Percentiles rank a stretch among this genome's conserved stretches.
These are phyloP conservation scores for Dendrobium huoshanense DNA, from an alignment of 106 monocot species.

Conservation along the genomic window DNA sequence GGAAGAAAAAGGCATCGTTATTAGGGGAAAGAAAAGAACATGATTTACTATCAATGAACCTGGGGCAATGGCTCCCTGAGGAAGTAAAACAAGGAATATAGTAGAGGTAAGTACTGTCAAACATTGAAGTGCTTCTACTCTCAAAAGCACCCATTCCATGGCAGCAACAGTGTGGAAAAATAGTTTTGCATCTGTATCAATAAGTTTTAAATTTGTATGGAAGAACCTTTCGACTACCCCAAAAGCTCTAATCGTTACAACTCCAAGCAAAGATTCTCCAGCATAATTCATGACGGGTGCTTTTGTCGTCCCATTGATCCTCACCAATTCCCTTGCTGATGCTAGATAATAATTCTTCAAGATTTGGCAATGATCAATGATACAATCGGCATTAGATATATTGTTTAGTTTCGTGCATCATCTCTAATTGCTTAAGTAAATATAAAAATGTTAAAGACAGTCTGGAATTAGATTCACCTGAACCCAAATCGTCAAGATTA, in stretches of 20 bases:
- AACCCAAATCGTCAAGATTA: slow-evolving; percentile 21
- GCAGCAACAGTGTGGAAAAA: slow-evolving; percentile 60
- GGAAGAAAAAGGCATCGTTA: not conserved
- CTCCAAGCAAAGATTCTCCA: slow-evolving; percentile 58
- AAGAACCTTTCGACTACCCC: slow-evolving; percentile 34
- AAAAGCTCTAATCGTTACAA: slow-evolving; percentile 62
- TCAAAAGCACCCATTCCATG: slow-evolving; percentile 61
- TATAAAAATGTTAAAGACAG: not conserved
- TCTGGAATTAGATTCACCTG: slow-evolving; percentile 31
- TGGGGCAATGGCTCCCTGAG: slow-evolving; percentile 33
- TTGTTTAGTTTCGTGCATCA: no score
- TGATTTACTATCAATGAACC: slow-evolving; percentile 15
- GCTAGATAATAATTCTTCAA: slow-evolving; percentile 61
- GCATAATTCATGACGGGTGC: slow-evolving; percentile 64
- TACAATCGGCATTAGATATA: not conserved
- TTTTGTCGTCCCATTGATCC: slow-evolving; percentile 86
- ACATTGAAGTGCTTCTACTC: slow-evolving; percentile 60
- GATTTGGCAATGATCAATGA: not conserved
- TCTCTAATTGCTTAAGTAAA: not conserved
- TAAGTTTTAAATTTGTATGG: slow-evolving; percentile 41
- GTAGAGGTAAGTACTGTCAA: slow-evolving; percentile 45
- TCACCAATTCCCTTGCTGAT: slow-evolving; percentile 63
- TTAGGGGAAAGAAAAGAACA: not conserved
- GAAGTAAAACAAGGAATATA: slow-evolving; percentile 43
- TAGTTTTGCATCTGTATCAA: slow-evolving; percentile 51